A percentile compares a stretch with the other conserved stretches of the same genome.
These are phyloP conservation scores for Otatea glauca DNA, from an alignment of 176 grass and related monocot genomes.

Conservation along the genomic window DNA sequence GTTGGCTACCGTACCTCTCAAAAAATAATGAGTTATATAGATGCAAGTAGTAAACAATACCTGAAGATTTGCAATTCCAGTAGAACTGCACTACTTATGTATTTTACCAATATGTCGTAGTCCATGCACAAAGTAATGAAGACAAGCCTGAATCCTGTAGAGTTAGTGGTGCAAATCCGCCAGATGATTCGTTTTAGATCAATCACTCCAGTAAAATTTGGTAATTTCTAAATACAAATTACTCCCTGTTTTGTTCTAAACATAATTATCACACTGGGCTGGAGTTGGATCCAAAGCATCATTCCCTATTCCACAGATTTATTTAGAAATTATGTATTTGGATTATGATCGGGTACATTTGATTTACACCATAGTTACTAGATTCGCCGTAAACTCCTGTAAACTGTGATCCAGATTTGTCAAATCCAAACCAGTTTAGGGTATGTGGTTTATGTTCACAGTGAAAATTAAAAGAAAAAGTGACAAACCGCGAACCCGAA, in stretches of 20 bases:
- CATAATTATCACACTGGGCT: slow-evolving; percentile 5
- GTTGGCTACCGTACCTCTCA: too few species aligned
- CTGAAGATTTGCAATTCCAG: background rate
- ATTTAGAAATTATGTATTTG: background rate
- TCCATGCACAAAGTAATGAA: background rate
- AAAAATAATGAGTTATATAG: too few species aligned
- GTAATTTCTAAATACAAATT: background rate
- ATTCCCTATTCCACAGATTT: slow-evolving; percentile 8
- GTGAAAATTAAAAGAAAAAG: too few species aligned
- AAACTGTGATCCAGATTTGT: too few species aligned
- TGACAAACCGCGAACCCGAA: too few species aligned
- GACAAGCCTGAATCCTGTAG: background rate
- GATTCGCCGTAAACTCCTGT: too few species aligned
- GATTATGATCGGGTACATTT: background rate
- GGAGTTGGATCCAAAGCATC: background rate
- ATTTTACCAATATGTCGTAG: background rate
- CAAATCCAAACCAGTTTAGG: too few species aligned
- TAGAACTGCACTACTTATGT: background rate
- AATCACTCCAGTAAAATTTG: background rate
- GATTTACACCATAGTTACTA: background rate
- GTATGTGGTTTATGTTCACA: too few species aligned
- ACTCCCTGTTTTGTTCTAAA: background rate
- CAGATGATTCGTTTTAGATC: background rate
- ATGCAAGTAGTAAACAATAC: background rate
- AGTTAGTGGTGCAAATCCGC: slow-evolving; percentile 20